Percentiles rank a stretch among this genome's conserved stretches.
These are phyloP conservation scores for Scheffersomyces spartinae DNA, from an alignment of 805 yeast genomes.

Conservation along the genomic window DNA sequence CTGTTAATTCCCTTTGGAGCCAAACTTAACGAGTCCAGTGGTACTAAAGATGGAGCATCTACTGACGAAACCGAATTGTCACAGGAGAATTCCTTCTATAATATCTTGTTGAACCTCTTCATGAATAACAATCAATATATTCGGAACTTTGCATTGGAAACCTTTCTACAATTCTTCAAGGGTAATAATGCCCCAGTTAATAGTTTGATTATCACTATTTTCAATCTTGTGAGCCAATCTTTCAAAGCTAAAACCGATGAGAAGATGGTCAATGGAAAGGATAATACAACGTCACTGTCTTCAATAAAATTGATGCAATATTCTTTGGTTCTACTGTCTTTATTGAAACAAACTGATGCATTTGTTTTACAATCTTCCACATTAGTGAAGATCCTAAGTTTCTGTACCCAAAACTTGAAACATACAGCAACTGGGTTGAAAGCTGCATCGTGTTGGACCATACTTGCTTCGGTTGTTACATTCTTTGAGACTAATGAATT, in stretches of 20 bases:
- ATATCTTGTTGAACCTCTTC: constrained; percentile 18
- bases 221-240: not conserved
- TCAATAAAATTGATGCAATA: constrained; percentile 17
- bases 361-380: constrained; percentile 26
- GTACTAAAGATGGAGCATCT: constrained; percentile 2
- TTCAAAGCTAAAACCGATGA: not conserved
- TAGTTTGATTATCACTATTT: not conserved
- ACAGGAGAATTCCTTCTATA: constrained; percentile 15
- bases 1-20: constrained; percentile 24
- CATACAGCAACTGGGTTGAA: constrained; percentile 18
- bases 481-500: constrained; percentile 30
- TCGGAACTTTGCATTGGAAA: constrained; percentile 21
- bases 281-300: constrained; percentile 9
- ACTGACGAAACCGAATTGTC: constrained; percentile 6
- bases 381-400: constrained; percentile 29
- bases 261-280: constrained; percentile 4
- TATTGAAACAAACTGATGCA: constrained; percentile 24
- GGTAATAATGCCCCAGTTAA: not conserved
- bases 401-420: constrained; percentile 33
- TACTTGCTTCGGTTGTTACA: constrained; percentile 28
- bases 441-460: constrained; percentile 28
- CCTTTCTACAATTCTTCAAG: constrained; percentile 12
- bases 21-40: constrained; percentile 10
- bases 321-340: constrained; percentile 23
- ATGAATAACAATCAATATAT: constrained; percentile 22